Evolutionary conservation across 106 monocot species (phyloP).

Genomic region (Dendrobium huoshanense): DNA sequence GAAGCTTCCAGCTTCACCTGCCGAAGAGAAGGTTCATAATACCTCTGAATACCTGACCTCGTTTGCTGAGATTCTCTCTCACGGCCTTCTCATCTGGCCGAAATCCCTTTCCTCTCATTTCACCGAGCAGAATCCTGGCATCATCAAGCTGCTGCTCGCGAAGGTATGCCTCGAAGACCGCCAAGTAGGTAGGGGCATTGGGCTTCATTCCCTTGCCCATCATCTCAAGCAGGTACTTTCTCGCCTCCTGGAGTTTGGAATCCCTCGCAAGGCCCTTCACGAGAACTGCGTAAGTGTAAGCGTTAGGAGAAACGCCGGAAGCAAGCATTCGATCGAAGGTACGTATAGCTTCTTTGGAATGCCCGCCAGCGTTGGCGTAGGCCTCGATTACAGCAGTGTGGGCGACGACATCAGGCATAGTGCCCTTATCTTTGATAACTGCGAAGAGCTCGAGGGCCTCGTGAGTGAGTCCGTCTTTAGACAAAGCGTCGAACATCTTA

Average conservation of each 20-base stretch:
- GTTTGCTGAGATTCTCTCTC: constrained; percentile 50
- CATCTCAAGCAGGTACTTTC: constrained; percentile 69
- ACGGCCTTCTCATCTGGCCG: constrained; percentile 61
- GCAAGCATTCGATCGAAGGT: constrained; percentile 84
- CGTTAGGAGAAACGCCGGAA: constrained; percentile 74
- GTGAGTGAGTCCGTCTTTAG: constrained; percentile 90
- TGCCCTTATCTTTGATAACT: constrained; percentile 80
- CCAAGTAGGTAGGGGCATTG: constrained; percentile 42
- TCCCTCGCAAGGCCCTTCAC: constrained; percentile 69
- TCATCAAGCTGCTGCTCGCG: constrained; percentile 42
- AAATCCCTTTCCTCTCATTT: constrained; percentile 70
- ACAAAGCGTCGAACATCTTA: constrained; percentile 99
- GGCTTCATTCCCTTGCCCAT: constrained; percentile 73
- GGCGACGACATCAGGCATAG: constrained; percentile 97
- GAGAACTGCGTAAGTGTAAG: constrained; percentile 74
- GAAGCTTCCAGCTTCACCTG: constrained; percentile 22
- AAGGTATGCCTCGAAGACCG: constrained; percentile 74
- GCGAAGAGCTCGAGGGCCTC: constrained; percentile 83
- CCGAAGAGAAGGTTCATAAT: constrained; percentile 77
- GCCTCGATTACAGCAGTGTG: constrained; percentile 96
- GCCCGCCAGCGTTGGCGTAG: constrained; percentile 79
- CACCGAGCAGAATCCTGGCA: constrained; percentile 54
- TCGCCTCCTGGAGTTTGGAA: constrained; percentile 50
- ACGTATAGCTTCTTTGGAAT: constrained; percentile 62
- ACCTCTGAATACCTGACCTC: constrained; percentile 56